Percentiles rank a stretch among this genome's conserved stretches.
Evolutionary conservation across 2,329 filamentous ascomycete species (phyloP).

Genomic region (Albifimbria verrucaria): DNA sequence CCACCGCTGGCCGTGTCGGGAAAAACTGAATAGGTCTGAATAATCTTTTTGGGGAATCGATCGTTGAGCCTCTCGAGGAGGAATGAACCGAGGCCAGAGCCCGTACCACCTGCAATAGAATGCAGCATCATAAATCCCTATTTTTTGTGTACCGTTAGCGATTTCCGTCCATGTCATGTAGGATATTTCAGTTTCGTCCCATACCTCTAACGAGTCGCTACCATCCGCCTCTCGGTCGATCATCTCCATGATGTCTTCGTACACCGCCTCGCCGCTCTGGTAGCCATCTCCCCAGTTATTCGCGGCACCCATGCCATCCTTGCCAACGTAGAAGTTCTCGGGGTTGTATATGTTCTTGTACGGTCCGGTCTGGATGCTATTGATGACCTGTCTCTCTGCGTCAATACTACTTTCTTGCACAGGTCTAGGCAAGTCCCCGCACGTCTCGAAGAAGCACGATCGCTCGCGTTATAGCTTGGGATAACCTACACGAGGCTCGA

Average conservation of each 20-base stretch:
- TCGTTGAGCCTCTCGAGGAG: constrained; percentile 95
- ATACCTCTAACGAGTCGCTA: constrained; percentile 88
- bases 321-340: constrained; percentile 97
- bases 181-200: constrained; percentile 4
- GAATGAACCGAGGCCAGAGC: constrained; percentile 92
- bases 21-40: constrained; percentile 98
- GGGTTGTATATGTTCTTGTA: constrained; percentile 99
- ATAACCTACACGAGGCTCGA: constrained; percentile 74
- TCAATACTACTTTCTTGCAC: not conserved
- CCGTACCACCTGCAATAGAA: constrained; percentile 95
- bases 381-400: constrained; percentile 61
- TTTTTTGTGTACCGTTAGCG: not conserved
- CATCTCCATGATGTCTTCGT: constrained; percentile 99
- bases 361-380: constrained; percentile 85
- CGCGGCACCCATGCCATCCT: constrained; percentile 87
- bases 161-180: not conserved
- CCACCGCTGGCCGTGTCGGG: constrained; percentile 83
- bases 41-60: constrained; percentile 96
- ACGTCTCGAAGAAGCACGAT: too few species aligned
- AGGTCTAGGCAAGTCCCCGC: too few species aligned
- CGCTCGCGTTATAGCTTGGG: not conserved
- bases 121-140: constrained; percentile 98
- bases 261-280: constrained; percentile 83
- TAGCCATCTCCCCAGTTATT: constrained; percentile 99
- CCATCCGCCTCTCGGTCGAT: constrained; percentile 98